Evolutionary conservation across 139 green algal genomes (phyloP).

Genomic region (Astrephomene gubernaculifera): DNA sequence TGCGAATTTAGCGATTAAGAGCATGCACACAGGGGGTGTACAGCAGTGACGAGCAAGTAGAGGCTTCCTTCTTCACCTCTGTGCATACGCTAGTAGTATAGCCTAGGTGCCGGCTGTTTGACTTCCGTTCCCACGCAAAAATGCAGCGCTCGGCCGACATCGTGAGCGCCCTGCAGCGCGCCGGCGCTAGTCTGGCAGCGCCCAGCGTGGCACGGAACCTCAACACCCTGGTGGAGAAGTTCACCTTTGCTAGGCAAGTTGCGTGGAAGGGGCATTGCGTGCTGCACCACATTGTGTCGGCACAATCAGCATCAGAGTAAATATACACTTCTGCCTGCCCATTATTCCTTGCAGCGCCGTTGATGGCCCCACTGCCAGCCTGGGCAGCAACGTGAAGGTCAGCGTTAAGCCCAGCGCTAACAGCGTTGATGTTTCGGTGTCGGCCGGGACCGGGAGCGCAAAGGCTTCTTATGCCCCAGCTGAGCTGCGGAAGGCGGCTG

Average conservation of each 20-base stretch:
- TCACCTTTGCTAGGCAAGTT: slow-evolving; percentile 25
- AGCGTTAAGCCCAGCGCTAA: slow-evolving; percentile 53
- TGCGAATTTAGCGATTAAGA: no score
- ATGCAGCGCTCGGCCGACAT: slow-evolving; percentile 10
- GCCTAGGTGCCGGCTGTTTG: no score
- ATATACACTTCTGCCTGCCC: no score
- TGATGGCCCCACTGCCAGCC: slow-evolving; percentile 20
- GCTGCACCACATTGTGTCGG: background rate
- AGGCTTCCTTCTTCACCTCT: no score
- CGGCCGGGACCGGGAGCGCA: slow-evolving; percentile 45
- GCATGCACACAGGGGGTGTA: no score
- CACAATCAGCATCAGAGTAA: background rate
- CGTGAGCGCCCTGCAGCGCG: background rate
- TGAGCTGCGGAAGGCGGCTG: slow-evolving; percentile 51
- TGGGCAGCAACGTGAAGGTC: slow-evolving; percentile 49
- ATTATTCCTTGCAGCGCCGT: background rate
- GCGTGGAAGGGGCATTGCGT: background rate
- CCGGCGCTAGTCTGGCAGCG: background rate
- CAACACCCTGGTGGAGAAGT: slow-evolving; percentile 30
- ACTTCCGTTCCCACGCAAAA: no score
- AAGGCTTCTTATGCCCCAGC: slow-evolving; percentile 41
- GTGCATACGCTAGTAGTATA: no score
- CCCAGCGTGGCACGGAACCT: background rate
- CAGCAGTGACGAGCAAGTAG: no score
- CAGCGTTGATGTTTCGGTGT: slow-evolving; percentile 55